phyloP scores from a whole-genome alignment of 805 yeast genomes.

The Wickerhamomyces strasburgensis region DNA sequence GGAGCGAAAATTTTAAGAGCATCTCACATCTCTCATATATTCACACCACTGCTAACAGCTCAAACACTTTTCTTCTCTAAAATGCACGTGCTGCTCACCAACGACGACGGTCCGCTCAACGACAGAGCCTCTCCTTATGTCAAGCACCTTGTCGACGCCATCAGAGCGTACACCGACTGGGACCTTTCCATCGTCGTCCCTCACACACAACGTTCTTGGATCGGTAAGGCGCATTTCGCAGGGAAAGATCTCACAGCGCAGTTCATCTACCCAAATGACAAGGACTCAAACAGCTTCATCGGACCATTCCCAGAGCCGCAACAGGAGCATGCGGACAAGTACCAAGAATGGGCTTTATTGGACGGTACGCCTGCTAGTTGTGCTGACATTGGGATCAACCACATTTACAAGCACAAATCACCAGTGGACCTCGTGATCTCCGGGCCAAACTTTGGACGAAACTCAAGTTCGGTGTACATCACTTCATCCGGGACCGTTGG shows the following conservation, averaged over 20 bases:
- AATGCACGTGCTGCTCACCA: constrained; percentile 46
- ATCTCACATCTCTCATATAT: too few species aligned
- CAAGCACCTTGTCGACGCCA: constrained; percentile 70
- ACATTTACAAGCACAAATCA: constrained; percentile 47
- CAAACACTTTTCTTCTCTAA: too few species aligned
- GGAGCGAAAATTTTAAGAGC: too few species aligned
- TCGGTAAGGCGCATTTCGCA: constrained; percentile 94
- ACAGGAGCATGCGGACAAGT: constrained; percentile 28
- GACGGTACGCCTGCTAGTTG: constrained; percentile 98
- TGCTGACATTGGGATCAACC: constrained; percentile 82
- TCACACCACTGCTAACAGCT: too few species aligned
- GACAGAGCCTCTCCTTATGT: constrained; percentile 79
- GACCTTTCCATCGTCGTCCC: constrained; percentile 81
- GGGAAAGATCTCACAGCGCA: constrained; percentile 58
- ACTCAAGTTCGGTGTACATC: constrained; percentile 82
- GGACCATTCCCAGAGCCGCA: constrained; percentile 67
- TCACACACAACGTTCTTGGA: constrained; percentile 84
- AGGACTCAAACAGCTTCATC: constrained; percentile 44
- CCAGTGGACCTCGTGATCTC: constrained; percentile 83
- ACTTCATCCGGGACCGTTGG: constrained; percentile 94
- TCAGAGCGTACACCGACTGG: constrained; percentile 70
- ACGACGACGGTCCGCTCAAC: constrained; percentile 94
- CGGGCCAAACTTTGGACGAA: constrained; percentile 96
- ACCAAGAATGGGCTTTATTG: constrained; percentile 79
- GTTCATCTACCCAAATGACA: constrained; percentile 56